A percentile compares a stretch with the other conserved stretches of the same genome.
phyloP scores from a whole-genome alignment of 2,329 filamentous ascomycete species.

The Alternaria arborescens region DNA sequence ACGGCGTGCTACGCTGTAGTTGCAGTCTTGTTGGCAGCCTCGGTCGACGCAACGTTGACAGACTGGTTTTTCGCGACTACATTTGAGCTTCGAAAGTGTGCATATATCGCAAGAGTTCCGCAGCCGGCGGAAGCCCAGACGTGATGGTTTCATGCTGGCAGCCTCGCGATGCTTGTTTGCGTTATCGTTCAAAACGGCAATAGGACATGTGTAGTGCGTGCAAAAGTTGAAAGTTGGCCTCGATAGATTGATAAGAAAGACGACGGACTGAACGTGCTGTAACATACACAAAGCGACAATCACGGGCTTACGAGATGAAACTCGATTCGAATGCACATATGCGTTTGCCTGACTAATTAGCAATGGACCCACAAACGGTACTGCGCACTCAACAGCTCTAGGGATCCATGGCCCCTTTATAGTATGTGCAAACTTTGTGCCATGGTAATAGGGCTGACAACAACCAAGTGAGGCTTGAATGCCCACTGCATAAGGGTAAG shows the following conservation, averaged over 20 bases:
- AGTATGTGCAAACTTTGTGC: background rate
- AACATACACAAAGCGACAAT: background rate
- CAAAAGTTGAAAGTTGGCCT: background rate
- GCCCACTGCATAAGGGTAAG: background rate
- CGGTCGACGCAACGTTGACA: conserved; percentile 3
- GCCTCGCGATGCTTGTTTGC: background rate
- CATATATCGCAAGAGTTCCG: conserved; percentile 4
- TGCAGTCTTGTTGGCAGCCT: conserved; percentile 2
- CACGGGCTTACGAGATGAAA: background rate
- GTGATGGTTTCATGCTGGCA: background rate
- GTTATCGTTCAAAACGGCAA: background rate
- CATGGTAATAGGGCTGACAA: background rate
- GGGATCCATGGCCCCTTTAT: background rate
- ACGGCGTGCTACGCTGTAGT: background rate
- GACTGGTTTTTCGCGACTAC: conserved; percentile 1
- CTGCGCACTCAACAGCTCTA: background rate
- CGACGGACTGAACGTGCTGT: background rate
- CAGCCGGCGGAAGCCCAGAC: background rate
- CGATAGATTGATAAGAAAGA: background rate
- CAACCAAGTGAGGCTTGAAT: background rate
- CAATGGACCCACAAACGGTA: background rate
- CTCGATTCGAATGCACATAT: background rate
- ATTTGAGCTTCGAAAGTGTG: conserved; percentile 1
- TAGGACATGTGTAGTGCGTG: background rate
- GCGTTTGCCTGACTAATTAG: background rate